These are phyloP conservation scores for Ustilago crameri DNA, from an alignment of 1,284 basidiomycete genomes.

Conservation along the genomic window DNA sequence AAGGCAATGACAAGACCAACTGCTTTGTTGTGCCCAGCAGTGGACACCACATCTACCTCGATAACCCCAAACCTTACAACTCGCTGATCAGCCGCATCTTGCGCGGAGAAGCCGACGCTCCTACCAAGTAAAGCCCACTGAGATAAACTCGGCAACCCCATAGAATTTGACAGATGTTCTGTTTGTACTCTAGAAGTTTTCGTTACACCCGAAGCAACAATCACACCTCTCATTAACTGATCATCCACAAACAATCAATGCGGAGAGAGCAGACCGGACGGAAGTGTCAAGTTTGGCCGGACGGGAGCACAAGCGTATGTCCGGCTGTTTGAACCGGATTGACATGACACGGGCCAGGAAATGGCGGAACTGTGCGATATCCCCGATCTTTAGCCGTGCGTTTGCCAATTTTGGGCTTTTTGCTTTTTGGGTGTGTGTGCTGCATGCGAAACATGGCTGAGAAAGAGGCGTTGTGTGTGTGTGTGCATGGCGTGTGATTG, in stretches of 20 bases:
- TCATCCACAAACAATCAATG: too few relatives aligned
- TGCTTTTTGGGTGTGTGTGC: not conserved
- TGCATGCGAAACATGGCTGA: constrained; percentile 1
- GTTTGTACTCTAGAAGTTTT: not conserved
- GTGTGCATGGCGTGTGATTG: not conserved
- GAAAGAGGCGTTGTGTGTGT: constrained; percentile 1
- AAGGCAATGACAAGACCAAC: constrained; percentile 46
- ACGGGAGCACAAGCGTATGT: too few relatives aligned
- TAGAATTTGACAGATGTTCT: not conserved
- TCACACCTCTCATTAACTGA: too few relatives aligned
- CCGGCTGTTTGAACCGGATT: too few relatives aligned
- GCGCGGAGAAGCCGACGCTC: constrained; percentile 30
- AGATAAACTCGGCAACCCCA: not conserved
- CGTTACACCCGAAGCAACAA: too few relatives aligned
- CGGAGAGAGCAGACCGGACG: too few relatives aligned
- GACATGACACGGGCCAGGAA: too few relatives aligned
- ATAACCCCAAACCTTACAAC: constrained; percentile 55
- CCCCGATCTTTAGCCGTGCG: not conserved
- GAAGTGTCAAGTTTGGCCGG: too few relatives aligned
- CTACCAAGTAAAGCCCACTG: constrained; percentile 9
- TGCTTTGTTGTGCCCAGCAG: constrained; percentile 58
- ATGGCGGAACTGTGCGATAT: not conserved
- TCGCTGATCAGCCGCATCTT: constrained; percentile 34
- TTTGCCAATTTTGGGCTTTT: not conserved
- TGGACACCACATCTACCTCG: constrained; percentile 65